Evolutionary conservation across 1,139 yeast genomes (phyloP), one percentile per base, ranked within the genome.

Genomic region (Pneumocystis jirovecii): DNA sequence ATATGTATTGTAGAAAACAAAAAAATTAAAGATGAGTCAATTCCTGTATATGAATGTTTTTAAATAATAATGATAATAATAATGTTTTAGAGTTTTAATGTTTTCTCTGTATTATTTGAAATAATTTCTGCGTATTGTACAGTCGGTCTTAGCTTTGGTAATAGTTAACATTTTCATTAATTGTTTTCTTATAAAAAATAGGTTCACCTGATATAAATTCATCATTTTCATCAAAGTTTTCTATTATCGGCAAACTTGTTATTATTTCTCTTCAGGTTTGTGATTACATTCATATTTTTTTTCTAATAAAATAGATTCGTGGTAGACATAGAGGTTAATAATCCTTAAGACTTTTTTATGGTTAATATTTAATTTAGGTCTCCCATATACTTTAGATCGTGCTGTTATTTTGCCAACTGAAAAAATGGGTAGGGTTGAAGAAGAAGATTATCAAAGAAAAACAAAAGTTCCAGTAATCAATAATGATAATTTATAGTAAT

Each of bases 361-460:
- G 21, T 60, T 60, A 31, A 39, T 60, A 60, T 21, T 60, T 25
- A 60, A 60, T 25, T 5, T 60, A 60, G 61, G 98, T 59, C 79
- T 93, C 68, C 99, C 99, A 0, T 90, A 93, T 73, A 80, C 93
- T 0, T 81, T 95, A 66, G 99, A 93, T 75, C 84, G 98, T 73
- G 98, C 99, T 59, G 87, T 93, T 69, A 85, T 93, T 81, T 76
- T 93, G 65, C 95, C 96, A 1, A 83, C 86, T 68, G 87, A 85
- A 15, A 82, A 83, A 68, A 80, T 90, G 80, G 81, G 80, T 45
- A 78, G 80, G 69, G 81, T 89, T 70, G 98, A 91, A 35, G 68
- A 63, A 50, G 69, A 68, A 60, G 68, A 66, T 35, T 61, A 66
- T 40, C 63, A 64, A n/a, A 60, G 61, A 25, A 60, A 42, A 25